phyloP scores from a whole-genome alignment of 2,329 filamentous ascomycete genomes.

The Beauveria brongniartii region DNA sequence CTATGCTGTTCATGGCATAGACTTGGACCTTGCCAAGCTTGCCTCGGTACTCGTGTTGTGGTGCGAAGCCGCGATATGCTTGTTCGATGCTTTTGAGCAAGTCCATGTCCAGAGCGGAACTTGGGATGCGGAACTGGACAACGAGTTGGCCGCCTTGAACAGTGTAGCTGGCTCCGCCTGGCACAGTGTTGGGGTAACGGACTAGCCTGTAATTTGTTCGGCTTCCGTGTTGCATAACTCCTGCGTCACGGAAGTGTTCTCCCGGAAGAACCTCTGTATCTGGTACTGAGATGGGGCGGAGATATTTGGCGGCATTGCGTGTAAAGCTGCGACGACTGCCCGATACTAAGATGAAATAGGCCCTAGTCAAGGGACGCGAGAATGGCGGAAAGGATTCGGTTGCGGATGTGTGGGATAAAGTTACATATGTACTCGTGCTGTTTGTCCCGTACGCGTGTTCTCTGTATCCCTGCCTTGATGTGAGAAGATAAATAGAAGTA shows the following conservation, averaged over 20 bases:
- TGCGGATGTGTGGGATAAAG: no score
- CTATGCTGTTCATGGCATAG: slow-evolving; percentile 13
- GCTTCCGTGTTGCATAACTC: background rate
- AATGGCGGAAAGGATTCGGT: no score
- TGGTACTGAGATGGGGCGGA: background rate
- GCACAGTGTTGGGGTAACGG: background rate
- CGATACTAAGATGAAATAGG: no score
- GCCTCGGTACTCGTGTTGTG: slow-evolving; percentile 6
- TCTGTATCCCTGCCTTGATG: no score
- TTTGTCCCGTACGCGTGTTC: no score
- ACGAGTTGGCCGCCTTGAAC: slow-evolving; percentile 10
- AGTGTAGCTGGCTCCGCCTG: slow-evolving; percentile 17
- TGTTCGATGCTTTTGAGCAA: slow-evolving; percentile 10
- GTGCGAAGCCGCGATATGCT: slow-evolving; percentile 13
- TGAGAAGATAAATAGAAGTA: no score
- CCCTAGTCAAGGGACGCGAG: no score
- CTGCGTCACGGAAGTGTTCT: background rate
- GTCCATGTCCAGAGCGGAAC: slow-evolving; percentile 9
- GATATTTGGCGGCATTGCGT: background rate
- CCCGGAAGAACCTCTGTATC: background rate
- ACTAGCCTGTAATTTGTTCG: background rate
- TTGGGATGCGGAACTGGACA: slow-evolving; percentile 16
- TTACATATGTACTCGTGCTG: no score
- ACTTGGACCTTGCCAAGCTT: slow-evolving; percentile 12
- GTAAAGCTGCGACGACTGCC: background rate